Evolutionary conservation across 345 rosid genomes (phyloP), one percentile per base, ranked within the genome.

Genomic region (Gossypium turneri): DNA sequence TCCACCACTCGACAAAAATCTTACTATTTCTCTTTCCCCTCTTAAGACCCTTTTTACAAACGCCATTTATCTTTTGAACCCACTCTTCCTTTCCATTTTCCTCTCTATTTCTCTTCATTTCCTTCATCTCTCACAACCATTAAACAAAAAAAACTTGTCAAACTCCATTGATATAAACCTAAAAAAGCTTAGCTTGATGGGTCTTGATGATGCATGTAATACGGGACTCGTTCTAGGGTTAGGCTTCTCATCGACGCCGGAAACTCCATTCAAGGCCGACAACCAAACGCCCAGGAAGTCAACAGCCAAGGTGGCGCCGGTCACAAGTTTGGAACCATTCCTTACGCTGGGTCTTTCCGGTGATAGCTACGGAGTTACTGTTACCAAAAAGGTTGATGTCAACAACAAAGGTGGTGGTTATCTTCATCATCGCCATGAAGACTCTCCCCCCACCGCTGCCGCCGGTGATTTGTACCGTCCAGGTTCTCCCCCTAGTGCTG

Each of bases 201-300:
- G 87, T 81, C 71, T 85, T 68, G 90, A 85, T 62, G 93, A 87
- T 83, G 64, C 85, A 45, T 81, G 86, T 83, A 80, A 80, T 81
- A 84, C 89, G 9, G 89, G 88, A 62, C 93, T 90, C 60, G 89
- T 81, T 81, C 91, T 90, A 58, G 90, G 88, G 63, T 79, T 90
- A 81, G 90, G 93, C 34, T 83, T 88, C 78, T 50, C 86, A n/a
- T 59, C 86, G 62, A n/a, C 80, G 50, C 20, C 57, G 77, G 75
- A 58, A 77, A 72, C 79, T 34, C 73, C 82, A n/a, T 78, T 75
- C 9, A 75, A 51, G 85, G 64, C 80, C 13, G 69, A 34, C 6
- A 16, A 41, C 20, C 76, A 72, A 61, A 61, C 52, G 15, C 24
- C 70, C 41, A 82, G 73, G 62, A 72, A 65, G 15, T 7, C 69